These are phyloP conservation scores for Eucalyptus erythrocorys DNA, from an alignment of 345 rosid species.

Conservation along the genomic window DNA sequence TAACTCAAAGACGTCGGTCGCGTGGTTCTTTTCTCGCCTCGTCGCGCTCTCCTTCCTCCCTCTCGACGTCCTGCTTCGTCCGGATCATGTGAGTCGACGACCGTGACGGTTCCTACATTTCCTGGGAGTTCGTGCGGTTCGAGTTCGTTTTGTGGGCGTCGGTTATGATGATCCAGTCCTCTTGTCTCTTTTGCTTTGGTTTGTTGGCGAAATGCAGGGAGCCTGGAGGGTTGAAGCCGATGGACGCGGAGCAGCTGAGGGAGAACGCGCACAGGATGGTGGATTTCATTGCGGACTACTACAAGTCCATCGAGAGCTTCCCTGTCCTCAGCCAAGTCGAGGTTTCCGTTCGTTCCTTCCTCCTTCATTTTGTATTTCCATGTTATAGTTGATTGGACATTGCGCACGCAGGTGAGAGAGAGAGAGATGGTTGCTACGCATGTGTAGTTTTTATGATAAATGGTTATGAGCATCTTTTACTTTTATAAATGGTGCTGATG, in stretches of 20 bases:
- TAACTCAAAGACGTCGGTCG: not conserved
- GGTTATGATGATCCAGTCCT: not conserved
- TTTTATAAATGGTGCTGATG: not conserved
- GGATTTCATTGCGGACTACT: constrained; percentile 91
- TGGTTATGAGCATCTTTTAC: not conserved
- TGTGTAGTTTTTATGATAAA: not conserved
- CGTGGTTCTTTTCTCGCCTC: not conserved
- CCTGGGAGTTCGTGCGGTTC: not conserved
- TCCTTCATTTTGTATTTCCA: not conserved
- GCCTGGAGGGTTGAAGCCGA: constrained; percentile 22
- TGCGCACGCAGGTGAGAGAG: fast-evolving
- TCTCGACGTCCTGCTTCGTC: not conserved
- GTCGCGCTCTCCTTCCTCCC: not conserved
- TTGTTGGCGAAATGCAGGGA: not conserved
- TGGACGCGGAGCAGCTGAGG: constrained; percentile 70
- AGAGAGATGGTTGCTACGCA: not conserved
- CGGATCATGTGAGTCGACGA: not conserved
- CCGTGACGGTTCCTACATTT: not conserved
- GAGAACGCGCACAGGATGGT: constrained; percentile 79
- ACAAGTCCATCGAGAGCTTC: constrained; percentile 55
- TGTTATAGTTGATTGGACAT: not conserved
- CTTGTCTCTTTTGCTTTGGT: not conserved
- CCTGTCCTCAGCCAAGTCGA: constrained; percentile 93
- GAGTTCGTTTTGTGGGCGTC: not conserved
- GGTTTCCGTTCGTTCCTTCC: constrained; percentile 6